Evolutionary conservation across 352 stramenopile species (phyloP).

Genomic region (Elongisporangium anandrum): DNA sequence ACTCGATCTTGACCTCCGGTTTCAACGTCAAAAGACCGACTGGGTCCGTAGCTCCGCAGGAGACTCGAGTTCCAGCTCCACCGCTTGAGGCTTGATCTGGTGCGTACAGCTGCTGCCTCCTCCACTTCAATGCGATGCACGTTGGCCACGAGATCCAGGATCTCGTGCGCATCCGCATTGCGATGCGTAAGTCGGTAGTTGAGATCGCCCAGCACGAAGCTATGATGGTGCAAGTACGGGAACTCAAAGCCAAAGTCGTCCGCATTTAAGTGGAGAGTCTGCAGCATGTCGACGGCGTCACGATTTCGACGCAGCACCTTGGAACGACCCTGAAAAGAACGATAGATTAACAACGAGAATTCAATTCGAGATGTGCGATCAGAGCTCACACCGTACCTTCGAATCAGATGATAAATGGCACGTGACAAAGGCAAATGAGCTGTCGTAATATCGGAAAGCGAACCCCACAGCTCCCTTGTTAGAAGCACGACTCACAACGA

Average conservation of each 20-base stretch:
- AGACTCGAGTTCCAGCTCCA: constrained; percentile 21
- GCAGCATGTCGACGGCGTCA: constrained; percentile 66
- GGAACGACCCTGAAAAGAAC: constrained; percentile 40
- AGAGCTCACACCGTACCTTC: constrained; percentile 47
- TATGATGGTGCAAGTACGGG: constrained; percentile 83
- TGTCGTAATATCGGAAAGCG: constrained; percentile 84
- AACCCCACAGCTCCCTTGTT: constrained; percentile 91
- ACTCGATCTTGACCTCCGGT: neutral
- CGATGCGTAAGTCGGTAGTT: constrained; percentile 84
- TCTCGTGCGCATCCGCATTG: constrained; percentile 40
- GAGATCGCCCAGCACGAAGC: constrained; percentile 86
- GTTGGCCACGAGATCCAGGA: constrained; percentile 58
- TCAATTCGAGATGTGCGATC: too few relatives aligned
- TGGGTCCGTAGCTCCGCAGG: neutral
- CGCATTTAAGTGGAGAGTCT: constrained; percentile 72
- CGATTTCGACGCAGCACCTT: constrained; percentile 75
- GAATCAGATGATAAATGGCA: constrained; percentile 87
- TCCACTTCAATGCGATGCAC: constrained; percentile 32
- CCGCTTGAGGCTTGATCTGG: constrained; percentile 1
- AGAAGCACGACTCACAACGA: constrained; percentile 70
- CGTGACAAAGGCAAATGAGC: constrained; percentile 82
- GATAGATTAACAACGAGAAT: neutral
- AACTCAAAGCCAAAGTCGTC: constrained; percentile 86
- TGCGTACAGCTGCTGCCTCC: constrained; percentile 6
- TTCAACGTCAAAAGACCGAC: neutral